phyloP scores from a whole-genome alignment of 176 grass and related monocot species.

The Neostapfia colusana region DNA sequence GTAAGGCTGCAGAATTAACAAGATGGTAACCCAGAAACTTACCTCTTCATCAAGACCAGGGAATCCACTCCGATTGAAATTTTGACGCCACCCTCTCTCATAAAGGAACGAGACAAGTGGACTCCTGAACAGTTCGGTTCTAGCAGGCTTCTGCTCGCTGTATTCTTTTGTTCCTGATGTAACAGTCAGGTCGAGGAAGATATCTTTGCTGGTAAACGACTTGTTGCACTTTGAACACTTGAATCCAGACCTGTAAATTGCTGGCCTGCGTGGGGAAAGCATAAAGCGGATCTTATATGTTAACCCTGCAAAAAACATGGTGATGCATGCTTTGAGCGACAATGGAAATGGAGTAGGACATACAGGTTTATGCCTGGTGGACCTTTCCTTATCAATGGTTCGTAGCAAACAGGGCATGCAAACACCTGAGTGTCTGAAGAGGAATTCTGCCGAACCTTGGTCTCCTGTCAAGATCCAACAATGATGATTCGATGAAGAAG shows the following conservation, averaged over 20 bases:
- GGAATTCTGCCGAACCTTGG: conserved; percentile 36
- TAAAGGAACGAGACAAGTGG: conserved; percentile 87
- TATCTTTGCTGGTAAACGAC: conserved; percentile 83
- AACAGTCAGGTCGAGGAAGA: conserved; percentile 86
- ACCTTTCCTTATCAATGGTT: conserved; percentile 76
- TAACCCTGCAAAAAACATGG: neutral
- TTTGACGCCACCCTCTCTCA: conserved; percentile 97
- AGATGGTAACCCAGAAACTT: neutral
- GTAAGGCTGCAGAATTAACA: neutral
- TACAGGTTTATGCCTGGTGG: conserved; percentile 85
- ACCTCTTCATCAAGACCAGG: conserved; percentile 96
- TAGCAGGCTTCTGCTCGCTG: conserved; percentile 75
- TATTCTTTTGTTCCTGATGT: conserved; percentile 86
- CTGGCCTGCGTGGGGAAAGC: conserved; percentile 34
- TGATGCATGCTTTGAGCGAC: neutral
- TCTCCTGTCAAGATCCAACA: conserved; percentile 46
- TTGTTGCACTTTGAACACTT: conserved; percentile 83
- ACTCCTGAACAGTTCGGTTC: conserved; percentile 92
- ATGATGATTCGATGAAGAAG: neutral
- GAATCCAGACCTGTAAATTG: conserved; percentile 95
- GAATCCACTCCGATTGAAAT: conserved; percentile 85
- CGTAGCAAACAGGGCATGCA: conserved; percentile 90
- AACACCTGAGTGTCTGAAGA: conserved; percentile 47
- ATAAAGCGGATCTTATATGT: neutral
- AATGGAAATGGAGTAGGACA: conserved; percentile 16